Conservation (phyloP, 345 rosid species). For the Sonneratia alba region DNA sequence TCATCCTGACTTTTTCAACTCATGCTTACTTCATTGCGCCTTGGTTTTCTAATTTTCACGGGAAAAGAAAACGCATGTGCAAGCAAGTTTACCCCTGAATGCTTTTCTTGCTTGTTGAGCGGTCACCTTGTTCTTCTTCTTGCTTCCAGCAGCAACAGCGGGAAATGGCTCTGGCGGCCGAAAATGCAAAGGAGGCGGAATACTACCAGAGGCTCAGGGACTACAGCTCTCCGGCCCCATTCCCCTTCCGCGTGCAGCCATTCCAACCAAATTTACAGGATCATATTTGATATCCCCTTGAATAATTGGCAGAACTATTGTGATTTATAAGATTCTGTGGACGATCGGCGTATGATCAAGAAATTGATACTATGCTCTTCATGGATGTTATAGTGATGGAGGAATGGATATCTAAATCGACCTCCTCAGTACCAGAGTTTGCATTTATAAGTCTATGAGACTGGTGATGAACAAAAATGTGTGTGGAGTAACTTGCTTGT, state of each 20-base stretch:
- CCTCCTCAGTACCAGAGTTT: background rate
- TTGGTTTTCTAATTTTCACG: no score
- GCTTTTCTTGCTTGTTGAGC: background rate
- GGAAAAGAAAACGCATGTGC: no score
- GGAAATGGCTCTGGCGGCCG: conserved; percentile 36
- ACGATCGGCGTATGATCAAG: no score
- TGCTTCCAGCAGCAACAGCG: conserved; percentile 32
- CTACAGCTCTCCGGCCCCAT: conserved; percentile 29
- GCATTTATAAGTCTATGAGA: background rate
- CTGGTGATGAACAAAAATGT: background rate
- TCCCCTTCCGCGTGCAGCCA: conserved; percentile 46
- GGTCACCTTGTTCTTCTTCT: background rate
- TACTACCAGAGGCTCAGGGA: conserved; percentile 22
- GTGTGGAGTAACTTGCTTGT: background rate
- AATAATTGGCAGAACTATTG: no score
- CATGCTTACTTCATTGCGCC: background rate
- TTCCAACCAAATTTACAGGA: conserved; percentile 53
- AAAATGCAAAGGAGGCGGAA: conserved; percentile 32
- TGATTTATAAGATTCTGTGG: no score
- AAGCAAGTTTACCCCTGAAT: no score
- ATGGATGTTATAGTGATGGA: background rate
- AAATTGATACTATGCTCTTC: background rate
- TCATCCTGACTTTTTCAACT: background rate
- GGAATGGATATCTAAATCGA: background rate
- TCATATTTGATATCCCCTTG: conserved; percentile 21